Base-by-base conservation (phyloP, 441 rosid genomes). In the Eutrema salsugineum region DNA sequence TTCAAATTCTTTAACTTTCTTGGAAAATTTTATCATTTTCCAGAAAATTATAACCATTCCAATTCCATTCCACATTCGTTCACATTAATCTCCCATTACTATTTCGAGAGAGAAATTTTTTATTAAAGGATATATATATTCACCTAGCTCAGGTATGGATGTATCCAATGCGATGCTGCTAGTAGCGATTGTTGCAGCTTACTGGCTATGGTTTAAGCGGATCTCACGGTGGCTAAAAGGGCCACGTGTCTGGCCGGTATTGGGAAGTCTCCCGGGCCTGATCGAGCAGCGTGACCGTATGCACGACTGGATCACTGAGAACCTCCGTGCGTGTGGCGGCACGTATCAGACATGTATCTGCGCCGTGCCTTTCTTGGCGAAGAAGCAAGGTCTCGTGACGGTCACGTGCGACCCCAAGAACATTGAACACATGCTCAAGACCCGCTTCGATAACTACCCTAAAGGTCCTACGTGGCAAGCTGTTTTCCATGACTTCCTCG, bases 381-480 rank as follows among this genome's bases (percentile, higher is more conserved):
- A 53, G 72, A 87, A 84, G 81, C 97, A 93, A 71, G 98, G 98
- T 8, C 96, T 89, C 71, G 97, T 91, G 83, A 89, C 98, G 7
- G 98, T 93, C 85, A 93, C 98, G 64, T 88, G 89, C 73, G 97
- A 93, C 54, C 98, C 96, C 27, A 83, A 72, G 75, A 93, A 93
- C 70, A 28, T 93, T 10, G 98, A 91, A 87, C 93, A 91, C 63
- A 83, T 93, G 50, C 80, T 93, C 77, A 93, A 89, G 81, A 79
- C 85, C 82, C 88, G 94, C 11, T 93, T 93, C 81, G 85, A 88
- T 11, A 93, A 93, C 73, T 93, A 91, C 81, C 98, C 98, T 12
- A 93, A 93, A 65, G 98, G 98, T n/a, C 98, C 98, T 24, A 91
- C 94, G n/a, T 91, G 98, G 97, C 96, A 93, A 33, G 92, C 90